A percentile compares a stretch with the other conserved stretches of the same genome.
These are phyloP conservation scores for Sequoia sempervirens DNA, from an alignment of 75 land plant species.

Conservation along the genomic window DNA sequence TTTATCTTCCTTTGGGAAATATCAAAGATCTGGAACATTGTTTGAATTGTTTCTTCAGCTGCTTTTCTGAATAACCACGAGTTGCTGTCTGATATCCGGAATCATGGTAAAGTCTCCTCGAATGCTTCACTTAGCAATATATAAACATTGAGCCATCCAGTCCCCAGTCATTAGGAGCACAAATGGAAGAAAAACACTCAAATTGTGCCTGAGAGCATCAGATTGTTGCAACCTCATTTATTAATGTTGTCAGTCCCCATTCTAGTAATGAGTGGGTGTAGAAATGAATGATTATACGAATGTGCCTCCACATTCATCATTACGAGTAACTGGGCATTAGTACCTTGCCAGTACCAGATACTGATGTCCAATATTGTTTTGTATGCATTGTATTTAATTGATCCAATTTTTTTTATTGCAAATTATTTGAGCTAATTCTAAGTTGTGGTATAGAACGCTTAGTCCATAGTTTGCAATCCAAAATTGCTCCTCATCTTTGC, in stretches of 20 bases:
- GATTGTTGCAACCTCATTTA: not conserved
- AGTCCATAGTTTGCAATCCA: not conserved
- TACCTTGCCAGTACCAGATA: not conserved
- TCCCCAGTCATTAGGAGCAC: not conserved
- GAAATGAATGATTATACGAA: not conserved
- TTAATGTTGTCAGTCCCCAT: not conserved
- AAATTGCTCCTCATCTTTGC: not conserved
- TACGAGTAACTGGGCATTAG: not conserved
- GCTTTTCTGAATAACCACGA: not conserved
- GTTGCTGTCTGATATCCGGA: not conserved
- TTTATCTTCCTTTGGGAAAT: too few species aligned
- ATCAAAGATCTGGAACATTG: not conserved
- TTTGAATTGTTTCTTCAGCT: not conserved
- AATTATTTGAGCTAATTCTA: not conserved
- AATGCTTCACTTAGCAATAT: not conserved
- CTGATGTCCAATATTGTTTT: not conserved
- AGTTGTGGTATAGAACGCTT: not conserved
- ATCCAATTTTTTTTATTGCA: not conserved
- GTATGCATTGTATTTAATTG: not conserved
- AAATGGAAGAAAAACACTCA: not conserved
- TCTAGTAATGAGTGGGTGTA: not conserved
- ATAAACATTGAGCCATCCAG: not conserved
- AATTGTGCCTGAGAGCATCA: too few species aligned
- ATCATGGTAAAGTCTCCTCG: not conserved
- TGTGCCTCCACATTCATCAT: not conserved